Evolutionary conservation across 2,329 filamentous ascomycete genomes (phyloP), one percentile per base, ranked within the genome.

Genomic region (Pestalotiopsis sp.): DNA sequence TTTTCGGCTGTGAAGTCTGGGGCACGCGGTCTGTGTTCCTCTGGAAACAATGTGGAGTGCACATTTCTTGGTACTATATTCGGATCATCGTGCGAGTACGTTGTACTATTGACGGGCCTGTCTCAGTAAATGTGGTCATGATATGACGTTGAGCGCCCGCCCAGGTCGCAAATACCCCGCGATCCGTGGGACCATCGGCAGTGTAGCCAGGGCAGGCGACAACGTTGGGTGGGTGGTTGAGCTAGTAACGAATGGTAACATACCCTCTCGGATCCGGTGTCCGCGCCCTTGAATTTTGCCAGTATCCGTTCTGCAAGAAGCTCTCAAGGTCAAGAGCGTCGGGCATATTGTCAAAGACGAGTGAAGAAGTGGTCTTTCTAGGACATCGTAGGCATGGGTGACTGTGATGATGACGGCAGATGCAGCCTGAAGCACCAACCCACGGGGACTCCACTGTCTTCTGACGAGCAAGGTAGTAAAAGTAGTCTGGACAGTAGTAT

Each of bases 291-390:
- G 76, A 75, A 68, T 63, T 77, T 39, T 72, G 70, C 76, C 76
- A 78, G 72, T 77, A 78, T 67, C 76, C 77, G 59, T 75, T 73
- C 64, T 72, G 72, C 67, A 78, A 68, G 68, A 77, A 69, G 36
- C 73, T 70, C 17, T 77, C 73, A 60, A 79, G 66, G 59, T 75
- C 74, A 57, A 73, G 71, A 17, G 66, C 56, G 60, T 73, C 72
- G 66, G 71, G 72, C 75, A 78, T 78, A 38, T 70, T 76, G 68
- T 68, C 68, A 64, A 71, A 65, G 68, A 41, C 41, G 5, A 11
- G 27, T 20, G 17, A 56, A 67, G 64, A 65, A 68, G 31, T 60
- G 67, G 39, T 69, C n/a, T 58, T 64, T 68, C 72, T 68, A 73
- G 71, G 66, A 69, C 74, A 76, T 77, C 38, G 69, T 69, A 73